Evolutionary conservation across 2,329 filamentous ascomycete species (phyloP).

Genomic region (Metarhizium sp.): DNA sequence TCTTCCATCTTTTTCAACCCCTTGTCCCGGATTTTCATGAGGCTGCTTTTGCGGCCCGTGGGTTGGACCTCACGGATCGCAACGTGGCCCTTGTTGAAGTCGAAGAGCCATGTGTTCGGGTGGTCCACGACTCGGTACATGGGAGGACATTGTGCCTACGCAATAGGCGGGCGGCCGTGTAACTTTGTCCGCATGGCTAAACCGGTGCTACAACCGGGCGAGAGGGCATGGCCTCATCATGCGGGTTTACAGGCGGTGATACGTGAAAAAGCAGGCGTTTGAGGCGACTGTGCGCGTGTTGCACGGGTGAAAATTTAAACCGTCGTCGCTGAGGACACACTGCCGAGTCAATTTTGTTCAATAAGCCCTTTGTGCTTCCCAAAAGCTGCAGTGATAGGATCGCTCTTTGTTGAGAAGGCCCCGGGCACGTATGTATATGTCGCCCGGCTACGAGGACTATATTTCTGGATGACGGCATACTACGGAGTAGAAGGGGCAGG

Average conservation of each 20-base stretch:
- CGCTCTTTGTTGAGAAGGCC: no score
- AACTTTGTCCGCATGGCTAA: not conserved
- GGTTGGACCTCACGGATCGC: not conserved
- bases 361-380: no score
- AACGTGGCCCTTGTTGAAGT: no score
- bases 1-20: not conserved
- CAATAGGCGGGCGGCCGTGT: not conserved
- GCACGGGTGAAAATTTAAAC: not conserved
- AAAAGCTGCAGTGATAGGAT: no score
- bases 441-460: no score
- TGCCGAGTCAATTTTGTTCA: no score
- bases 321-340: no score
- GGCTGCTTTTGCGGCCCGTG: not conserved
- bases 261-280: not conserved
- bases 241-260: not conserved
- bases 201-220: not conserved
- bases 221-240: not conserved
- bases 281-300: not conserved
- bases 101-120: not conserved
- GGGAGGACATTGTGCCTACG: not conserved
- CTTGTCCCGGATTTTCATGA: not conserved
- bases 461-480: no score
- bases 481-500: no score
- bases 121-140: not conserved
- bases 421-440: no score